A percentile compares a stretch with the other conserved stretches of the same genome.
phyloP scores from a whole-genome alignment of 2,329 filamentous ascomycete species.

The Scleromitrula shiraiana region DNA sequence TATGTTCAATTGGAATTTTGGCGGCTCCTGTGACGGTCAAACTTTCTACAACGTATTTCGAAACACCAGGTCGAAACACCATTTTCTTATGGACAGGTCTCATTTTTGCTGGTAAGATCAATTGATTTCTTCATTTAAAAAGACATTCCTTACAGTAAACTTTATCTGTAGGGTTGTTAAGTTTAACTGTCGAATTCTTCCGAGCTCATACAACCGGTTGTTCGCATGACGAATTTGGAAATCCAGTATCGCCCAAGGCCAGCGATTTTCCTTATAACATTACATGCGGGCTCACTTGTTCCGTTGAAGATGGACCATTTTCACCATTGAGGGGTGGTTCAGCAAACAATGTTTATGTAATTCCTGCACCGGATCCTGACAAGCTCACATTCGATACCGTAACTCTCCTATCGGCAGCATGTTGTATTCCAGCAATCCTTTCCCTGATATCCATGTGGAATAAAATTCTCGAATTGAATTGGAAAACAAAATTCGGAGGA shows the following conservation, averaged over 20 bases:
- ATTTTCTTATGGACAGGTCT: slow-evolving; percentile 60
- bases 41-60: slow-evolving; percentile 56
- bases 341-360: slow-evolving; percentile 53
- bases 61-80: slow-evolving; percentile 53
- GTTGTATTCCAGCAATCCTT: slow-evolving; percentile 56
- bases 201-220: slow-evolving; percentile 41
- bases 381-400: slow-evolving; percentile 49
- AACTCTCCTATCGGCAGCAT: slow-evolving; percentile 54
- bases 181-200: slow-evolving; percentile 57
- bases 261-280: slow-evolving; percentile 37
- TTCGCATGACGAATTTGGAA: slow-evolving; percentile 33
- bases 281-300: slow-evolving; percentile 42
- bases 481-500: slow-evolving; percentile 39
- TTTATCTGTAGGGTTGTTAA: slow-evolving; percentile 42
- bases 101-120: slow-evolving; percentile 50
- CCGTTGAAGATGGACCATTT: slow-evolving; percentile 36
- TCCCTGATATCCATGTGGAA: slow-evolving; percentile 55
- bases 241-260: slow-evolving; percentile 30
- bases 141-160: too few relatives aligned
- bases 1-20: slow-evolving; percentile 58
- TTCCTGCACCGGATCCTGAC: slow-evolving; percentile 45
- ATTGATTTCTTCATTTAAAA: too few relatives aligned
- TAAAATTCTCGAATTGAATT: slow-evolving; percentile 56
- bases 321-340: slow-evolving; percentile 49
- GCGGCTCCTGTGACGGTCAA: slow-evolving; percentile 55